Evolutionary conservation across 208 protist species (phyloP).

Genomic region (Leishmania martiniquensis): DNA sequence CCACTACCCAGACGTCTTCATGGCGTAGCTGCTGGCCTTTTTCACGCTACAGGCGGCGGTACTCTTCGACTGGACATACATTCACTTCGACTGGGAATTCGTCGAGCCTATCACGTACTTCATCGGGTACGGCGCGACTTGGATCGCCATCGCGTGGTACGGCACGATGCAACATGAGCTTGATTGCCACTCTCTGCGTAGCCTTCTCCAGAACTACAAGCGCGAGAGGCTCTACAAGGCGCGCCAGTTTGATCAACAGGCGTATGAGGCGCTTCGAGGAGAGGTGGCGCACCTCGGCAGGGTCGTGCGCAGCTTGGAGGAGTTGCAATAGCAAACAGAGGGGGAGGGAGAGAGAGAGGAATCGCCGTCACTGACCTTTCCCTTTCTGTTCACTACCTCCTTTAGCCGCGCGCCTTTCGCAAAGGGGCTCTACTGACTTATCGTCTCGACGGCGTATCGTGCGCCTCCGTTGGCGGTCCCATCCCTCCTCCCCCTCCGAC

Average conservation of each 20-base stretch:
- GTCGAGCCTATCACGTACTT: conserved; percentile 92
- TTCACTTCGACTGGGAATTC: conserved; percentile 89
- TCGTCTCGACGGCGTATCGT: no score
- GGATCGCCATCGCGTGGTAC: conserved; percentile 74
- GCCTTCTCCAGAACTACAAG: conserved; percentile 30
- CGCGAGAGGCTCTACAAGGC: conserved; percentile 28
- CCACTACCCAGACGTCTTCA: conserved; percentile 29
- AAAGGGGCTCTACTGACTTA: no score
- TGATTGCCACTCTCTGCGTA: conserved; percentile 40
- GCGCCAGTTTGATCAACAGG: conserved; percentile 35
- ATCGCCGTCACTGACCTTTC: not conserved
- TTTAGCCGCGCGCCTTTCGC: no score
- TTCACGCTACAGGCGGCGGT: conserved; percentile 48
- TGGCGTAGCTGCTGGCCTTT: conserved; percentile 39
- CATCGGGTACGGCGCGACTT: conserved; percentile 71
- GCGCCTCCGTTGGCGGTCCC: no score
- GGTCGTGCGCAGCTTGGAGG: conserved; percentile 39
- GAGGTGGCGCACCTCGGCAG: conserved; percentile 52
- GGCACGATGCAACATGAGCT: conserved; percentile 57
- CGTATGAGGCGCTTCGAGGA: conserved; percentile 34
- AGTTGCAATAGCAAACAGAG: not conserved
- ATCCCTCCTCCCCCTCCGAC: no score
- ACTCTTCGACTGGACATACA: conserved; percentile 84
- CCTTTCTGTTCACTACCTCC: not conserved
- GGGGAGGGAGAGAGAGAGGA: not conserved